Percentiles rank a stretch among this genome's conserved stretches.
These are phyloP conservation scores for Begonia peltatifolia DNA, from an alignment of 306 rosid species.

Conservation along the genomic window DNA sequence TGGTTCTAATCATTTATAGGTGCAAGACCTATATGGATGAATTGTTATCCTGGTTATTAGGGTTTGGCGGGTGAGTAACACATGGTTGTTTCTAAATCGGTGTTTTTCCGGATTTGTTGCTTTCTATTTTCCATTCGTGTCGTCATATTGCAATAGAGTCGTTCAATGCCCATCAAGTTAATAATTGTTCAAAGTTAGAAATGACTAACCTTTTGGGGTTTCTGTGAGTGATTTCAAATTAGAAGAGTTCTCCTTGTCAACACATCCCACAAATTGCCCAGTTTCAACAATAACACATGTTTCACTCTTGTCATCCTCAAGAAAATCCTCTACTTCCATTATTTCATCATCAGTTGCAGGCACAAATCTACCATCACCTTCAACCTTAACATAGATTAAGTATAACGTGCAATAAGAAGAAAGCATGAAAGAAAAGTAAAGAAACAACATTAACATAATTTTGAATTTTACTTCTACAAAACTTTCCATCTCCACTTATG, in stretches of 20 bases:
- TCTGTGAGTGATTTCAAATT: conserved; percentile 52
- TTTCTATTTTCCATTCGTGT: too few species aligned
- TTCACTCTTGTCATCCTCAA: conserved; percentile 61
- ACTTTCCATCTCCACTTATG: too few species aligned
- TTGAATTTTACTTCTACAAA: too few species aligned
- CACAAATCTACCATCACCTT: conserved; percentile 93
- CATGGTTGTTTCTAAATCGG: too few species aligned
- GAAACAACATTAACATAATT: too few species aligned
- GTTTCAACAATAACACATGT: conserved; percentile 39
- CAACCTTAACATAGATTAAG: conserved; percentile 54
- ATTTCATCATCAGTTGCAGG: conserved; percentile 97
- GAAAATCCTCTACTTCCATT: conserved; percentile 78
- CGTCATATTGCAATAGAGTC: too few species aligned
- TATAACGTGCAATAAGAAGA: conserved; percentile 9
- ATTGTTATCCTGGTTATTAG: too few species aligned
- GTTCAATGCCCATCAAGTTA: neutral
- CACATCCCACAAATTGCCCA: conserved; percentile 43
- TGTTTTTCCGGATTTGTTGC: too few species aligned
- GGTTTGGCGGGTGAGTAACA: too few species aligned
- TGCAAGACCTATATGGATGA: too few species aligned
- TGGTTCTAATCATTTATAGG: too few species aligned
- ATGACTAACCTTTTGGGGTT: conserved; percentile 51
- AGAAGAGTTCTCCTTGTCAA: conserved; percentile 42
- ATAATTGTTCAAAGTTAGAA: conserved; percentile 6
- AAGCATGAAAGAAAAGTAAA: neutral